Evolutionary conservation across 1,284 basidiomycete species (phyloP).

Genomic region (Pholiota adiposa): DNA sequence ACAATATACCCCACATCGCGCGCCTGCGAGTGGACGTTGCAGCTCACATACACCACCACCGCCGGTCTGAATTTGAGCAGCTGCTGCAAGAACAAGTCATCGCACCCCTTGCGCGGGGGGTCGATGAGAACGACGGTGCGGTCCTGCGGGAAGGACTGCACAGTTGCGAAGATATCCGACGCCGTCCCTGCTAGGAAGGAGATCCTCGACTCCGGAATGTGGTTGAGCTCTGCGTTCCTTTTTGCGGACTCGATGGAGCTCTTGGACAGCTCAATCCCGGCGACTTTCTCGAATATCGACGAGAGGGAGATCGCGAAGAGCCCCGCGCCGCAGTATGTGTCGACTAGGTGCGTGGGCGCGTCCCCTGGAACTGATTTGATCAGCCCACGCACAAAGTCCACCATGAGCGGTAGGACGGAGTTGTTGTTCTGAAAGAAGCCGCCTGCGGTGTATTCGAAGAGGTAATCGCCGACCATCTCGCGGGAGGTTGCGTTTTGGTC

Average conservation of each 20-base stretch:
- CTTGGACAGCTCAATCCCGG: constrained; percentile 87
- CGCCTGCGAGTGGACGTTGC: constrained; percentile 91
- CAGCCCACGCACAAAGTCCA: constrained; percentile 79
- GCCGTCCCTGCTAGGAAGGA: constrained; percentile 75
- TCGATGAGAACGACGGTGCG: constrained; percentile 81
- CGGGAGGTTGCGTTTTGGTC: constrained; percentile 83
- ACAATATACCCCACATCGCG: constrained; percentile 81
- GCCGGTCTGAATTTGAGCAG: constrained; percentile 71
- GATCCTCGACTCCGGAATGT: constrained; percentile 50
- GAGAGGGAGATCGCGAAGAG: constrained; percentile 92
- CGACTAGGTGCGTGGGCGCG: constrained; percentile 81
- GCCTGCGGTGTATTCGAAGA: constrained; percentile 89
- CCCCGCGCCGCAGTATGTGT: constrained; percentile 92
- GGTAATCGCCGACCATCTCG: constrained; percentile 81
- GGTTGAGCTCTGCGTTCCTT: constrained; percentile 82
- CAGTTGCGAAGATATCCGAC: constrained; percentile 67
- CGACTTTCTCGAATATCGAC: constrained; percentile 76
- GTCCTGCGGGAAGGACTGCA: constrained; percentile 68
- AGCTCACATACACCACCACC: constrained; percentile 89
- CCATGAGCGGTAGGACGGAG: constrained; percentile 84
- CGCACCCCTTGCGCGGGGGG: constrained; percentile 92
- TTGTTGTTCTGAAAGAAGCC: constrained; percentile 99
- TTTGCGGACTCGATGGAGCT: constrained; percentile 84
- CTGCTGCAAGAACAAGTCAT: constrained; percentile 82
- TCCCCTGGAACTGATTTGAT: constrained; percentile 49